phyloP scores from a whole-genome alignment of 1,284 basidiomycete genomes.

The Ceratorhiza oryzae-sativae region DNA sequence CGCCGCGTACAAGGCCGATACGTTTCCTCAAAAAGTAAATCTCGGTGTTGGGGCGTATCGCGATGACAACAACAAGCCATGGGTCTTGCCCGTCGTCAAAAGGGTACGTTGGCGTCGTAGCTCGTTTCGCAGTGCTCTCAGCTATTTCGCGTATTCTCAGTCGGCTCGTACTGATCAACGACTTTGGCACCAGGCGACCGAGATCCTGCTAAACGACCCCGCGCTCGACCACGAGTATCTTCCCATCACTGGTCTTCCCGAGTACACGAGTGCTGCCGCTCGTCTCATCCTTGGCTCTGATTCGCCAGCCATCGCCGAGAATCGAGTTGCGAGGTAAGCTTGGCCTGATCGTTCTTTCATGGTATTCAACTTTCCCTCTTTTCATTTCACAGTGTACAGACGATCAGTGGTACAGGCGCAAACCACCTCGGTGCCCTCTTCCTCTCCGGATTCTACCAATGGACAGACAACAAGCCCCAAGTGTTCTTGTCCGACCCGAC shows the following conservation, averaged over 20 bases:
- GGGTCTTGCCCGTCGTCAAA: slow-evolving; percentile 90
- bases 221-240: slow-evolving; percentile 92
- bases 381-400: slow-evolving; percentile 71
- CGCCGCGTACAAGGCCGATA: slow-evolving; percentile 85
- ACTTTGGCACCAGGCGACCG: slow-evolving; percentile 86
- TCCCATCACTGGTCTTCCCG: slow-evolving; percentile 86
- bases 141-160: no score
- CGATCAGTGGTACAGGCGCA: slow-evolving; percentile 95
- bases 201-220: slow-evolving; percentile 72
- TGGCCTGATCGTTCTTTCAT: not conserved
- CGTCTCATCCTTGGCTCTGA: slow-evolving; percentile 80
- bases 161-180: no score
- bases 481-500: slow-evolving; percentile 90
- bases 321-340: slow-evolving; percentile 60
- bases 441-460: slow-evolving; percentile 84
- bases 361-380: slow-evolving; percentile 3
- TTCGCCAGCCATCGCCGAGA: slow-evolving; percentile 75
- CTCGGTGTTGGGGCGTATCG: slow-evolving; percentile 91
- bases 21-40: slow-evolving; percentile 85
- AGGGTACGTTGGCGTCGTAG: no score
- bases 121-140: no score
- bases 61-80: slow-evolving; percentile 84
- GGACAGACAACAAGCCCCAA: slow-evolving; percentile 64
- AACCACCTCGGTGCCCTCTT: slow-evolving; percentile 93
- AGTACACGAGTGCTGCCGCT: slow-evolving; percentile 81